These are phyloP conservation scores for Septoria linicola DNA, from an alignment of 2,329 filamentous ascomycete genomes.

Conservation along the genomic window DNA sequence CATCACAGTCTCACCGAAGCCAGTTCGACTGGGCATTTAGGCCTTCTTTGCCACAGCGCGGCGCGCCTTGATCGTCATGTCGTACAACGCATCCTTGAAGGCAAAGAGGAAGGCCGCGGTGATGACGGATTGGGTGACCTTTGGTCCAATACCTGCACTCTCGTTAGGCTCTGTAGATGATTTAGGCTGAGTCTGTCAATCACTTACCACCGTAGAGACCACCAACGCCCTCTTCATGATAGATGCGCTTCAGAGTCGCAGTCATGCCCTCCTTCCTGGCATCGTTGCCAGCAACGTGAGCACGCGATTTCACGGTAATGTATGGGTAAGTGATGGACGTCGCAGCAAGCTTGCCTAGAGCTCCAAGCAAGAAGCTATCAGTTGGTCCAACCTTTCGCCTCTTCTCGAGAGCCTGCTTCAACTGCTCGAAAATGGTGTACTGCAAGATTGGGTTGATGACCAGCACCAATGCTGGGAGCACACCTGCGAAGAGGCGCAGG, in stretches of 20 bases:
- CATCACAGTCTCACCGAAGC: background rate
- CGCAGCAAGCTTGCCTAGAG: conserved; percentile 89
- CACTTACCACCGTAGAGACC: conserved; percentile 88
- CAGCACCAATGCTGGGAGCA: conserved; percentile 86
- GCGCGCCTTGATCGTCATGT: conserved; percentile 70
- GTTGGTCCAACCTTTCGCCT: conserved; percentile 74
- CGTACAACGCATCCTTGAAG: conserved; percentile 96
- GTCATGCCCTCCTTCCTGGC: conserved; percentile 79
- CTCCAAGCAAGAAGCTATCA: conserved; percentile 87
- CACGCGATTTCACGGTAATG: conserved; percentile 96
- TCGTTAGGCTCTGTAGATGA: background rate
- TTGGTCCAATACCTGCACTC: conserved; percentile 78
- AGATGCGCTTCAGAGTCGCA: conserved; percentile 72
- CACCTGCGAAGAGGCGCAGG: conserved; percentile 82
- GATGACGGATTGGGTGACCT: conserved; percentile 94
- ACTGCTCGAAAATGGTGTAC: conserved; percentile 97
- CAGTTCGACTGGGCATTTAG: conserved; percentile 7
- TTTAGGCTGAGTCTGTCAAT: background rate
- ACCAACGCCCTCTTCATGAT: conserved; percentile 84
- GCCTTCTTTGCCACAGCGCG: conserved; percentile 26
- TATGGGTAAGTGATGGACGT: conserved; percentile 96
- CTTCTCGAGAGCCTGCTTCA: conserved; percentile 88
- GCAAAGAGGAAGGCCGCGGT: conserved; percentile 96
- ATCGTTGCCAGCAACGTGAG: conserved; percentile 82
- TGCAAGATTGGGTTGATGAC: conserved; percentile 98